Evolutionary conservation across 176 grass and related monocot species (phyloP), one percentile per base, ranked within the genome.

Genomic region (Bothriochloa decipiens): DNA sequence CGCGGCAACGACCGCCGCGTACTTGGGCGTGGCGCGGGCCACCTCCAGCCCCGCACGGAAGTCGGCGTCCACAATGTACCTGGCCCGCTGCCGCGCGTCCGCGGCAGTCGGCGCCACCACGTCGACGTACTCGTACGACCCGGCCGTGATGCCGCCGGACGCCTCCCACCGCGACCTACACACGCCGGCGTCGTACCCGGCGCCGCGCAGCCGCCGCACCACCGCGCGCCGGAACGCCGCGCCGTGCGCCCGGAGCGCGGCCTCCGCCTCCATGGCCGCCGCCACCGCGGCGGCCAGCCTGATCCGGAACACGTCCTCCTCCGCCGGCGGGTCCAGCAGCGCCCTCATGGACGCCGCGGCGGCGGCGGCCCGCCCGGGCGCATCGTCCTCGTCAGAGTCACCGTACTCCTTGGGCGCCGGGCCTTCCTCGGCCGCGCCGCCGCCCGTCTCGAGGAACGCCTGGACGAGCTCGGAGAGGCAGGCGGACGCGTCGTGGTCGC

Each of bases 61-160:
- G 61, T 96, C 96, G 0, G 88, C 47, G 72, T 99, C 96, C 85
- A 96, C 93, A 89, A 99, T 99, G 91, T 96, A 99, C 86, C 96
- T 95, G 67, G 3, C 26, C 45, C 41, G 47, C 18, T 57, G 7
- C 43, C 61, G 27, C 46, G 52, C 40, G 45, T 3, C 63, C 2
- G 33, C 53, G 2, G 41, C 63, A 12, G 75, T 13, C 20, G 11
- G 68, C 37, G 68, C 42, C 49, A 99, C 86, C 42, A 96, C 91
- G 87, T 99, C 96, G 61, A 99, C 60, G 92, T 99, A 99, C 93
- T 99, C 96, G 78, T 99, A 95, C 27, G 72, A 86, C 13, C 93
- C 93, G 3, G 91, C 91, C 2, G 91, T 76, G 8, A 92, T 28
- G 3, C 90, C 83, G 2, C 91, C 86, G 6, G 76, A 76, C 4